Evolutionary conservation across 306 rosid genomes (phyloP), one percentile per base, ranked within the genome.

Genomic region (Nissolia schottii): DNA sequence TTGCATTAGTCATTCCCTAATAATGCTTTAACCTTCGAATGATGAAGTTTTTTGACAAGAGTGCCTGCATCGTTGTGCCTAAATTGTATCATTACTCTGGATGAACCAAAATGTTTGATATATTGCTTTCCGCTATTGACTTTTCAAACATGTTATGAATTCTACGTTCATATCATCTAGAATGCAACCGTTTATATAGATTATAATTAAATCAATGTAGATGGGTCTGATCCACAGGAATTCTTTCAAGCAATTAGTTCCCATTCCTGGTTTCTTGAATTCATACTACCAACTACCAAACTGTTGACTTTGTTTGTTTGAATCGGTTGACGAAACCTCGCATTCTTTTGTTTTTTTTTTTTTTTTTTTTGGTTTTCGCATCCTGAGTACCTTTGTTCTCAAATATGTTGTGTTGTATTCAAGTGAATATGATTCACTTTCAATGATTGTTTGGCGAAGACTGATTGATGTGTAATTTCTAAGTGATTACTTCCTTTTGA

Each of bases 211-310:
- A 37, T 5, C 2, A 55, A 80, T 35, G 63, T 15, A 13, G 27
- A 27, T 75, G 40, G 18, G 5, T 79, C n/a, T 58, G 65, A 59
- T 51, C 28, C n/a, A 16, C 40, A 16, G 14, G 20, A 78, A 41
- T 43, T 54, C 34, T 31, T 11, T 35, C 20, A 18, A 28, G 31
- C 56, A 59, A 41, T 41, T 16, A 18, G 75, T 79, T 79, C 60
- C 73, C 75, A 58, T 53, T 25, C 19, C 3, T 11, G 29, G 32
- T 73, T 48, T 58, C 64, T 66, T 49, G 41, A 0, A 49, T 79
- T 79, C 83, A 66, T 2, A 73, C 63, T 1, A 35, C 6, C 29
- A 22, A 5, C 40, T 28, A 65, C 64, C 75, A 65, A n/a, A 73
- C 58, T 15, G 35, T 46, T 24, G 7, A 18, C 40, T 79, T n/a